These are phyloP conservation scores for Steccherinum ochraceum DNA, from an alignment of 768 basidiomycete species.

Conservation along the genomic window DNA sequence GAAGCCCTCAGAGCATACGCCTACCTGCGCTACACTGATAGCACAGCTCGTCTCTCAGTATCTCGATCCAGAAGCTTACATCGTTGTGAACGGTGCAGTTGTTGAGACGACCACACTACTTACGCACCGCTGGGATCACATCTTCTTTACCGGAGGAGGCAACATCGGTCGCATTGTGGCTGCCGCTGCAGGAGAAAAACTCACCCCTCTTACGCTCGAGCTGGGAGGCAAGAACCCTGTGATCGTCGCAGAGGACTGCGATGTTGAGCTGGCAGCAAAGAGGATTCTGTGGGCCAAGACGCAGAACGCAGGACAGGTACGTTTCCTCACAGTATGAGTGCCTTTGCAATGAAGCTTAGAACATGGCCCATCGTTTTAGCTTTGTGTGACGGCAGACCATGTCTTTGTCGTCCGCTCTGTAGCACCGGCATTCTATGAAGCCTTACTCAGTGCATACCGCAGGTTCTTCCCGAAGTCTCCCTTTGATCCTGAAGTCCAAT, in stretches of 20 bases:
- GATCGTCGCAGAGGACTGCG: conserved; percentile 34
- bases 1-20: conserved; percentile 60
- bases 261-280: conserved; percentile 50
- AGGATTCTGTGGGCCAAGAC: conserved; percentile 64
- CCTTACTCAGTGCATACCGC: conserved; percentile 34
- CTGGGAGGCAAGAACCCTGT: conserved; percentile 40
- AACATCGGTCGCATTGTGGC: conserved; percentile 34
- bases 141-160: conserved; percentile 27
- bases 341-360: no score
- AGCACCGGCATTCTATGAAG: conserved; percentile 39
- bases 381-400: conserved; percentile 40
- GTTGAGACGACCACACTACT: conserved; percentile 29
- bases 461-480: conserved; percentile 47
- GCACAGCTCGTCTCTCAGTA: conserved; percentile 50
- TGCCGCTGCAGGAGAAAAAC: conserved; percentile 32
- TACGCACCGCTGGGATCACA: conserved; percentile 32
- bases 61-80: conserved; percentile 42
- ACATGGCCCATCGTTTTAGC: conserved; percentile 20
- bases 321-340: background rate
- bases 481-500: conserved; percentile 30
- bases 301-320: conserved; percentile 21
- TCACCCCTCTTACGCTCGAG: conserved; percentile 38
- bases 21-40: conserved; percentile 42
- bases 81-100: conserved; percentile 44
- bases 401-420: conserved; percentile 33